A percentile compares a stretch with the other conserved stretches of the same genome.
phyloP scores from a whole-genome alignment of 2,329 filamentous ascomycete species.

The Aspergillus flavus region DNA sequence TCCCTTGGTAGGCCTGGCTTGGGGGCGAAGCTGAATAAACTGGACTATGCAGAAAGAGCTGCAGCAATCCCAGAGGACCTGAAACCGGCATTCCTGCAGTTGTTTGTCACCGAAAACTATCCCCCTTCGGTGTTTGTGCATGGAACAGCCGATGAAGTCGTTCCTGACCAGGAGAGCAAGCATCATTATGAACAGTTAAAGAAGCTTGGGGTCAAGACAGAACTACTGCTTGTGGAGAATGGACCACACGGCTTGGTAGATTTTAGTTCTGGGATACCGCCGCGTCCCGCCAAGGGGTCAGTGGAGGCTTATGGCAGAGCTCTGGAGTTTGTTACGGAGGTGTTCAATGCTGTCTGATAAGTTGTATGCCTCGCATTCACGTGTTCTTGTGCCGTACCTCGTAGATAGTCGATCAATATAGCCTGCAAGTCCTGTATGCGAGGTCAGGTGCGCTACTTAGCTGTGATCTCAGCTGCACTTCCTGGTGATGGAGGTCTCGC shows the following conservation, averaged over 20 bases:
- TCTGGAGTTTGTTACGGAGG: conserved; percentile 20
- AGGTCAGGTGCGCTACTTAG: too few species aligned
- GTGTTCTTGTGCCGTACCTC: not conserved
- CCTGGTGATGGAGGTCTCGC: not conserved
- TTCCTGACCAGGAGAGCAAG: conserved; percentile 20
- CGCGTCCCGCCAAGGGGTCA: conserved; percentile 1
- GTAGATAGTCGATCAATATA: not conserved
- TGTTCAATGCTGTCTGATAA: not conserved
- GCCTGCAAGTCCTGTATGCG: too few species aligned
- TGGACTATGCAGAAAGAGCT: conserved; percentile 15
- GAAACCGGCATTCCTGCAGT: conserved; percentile 19
- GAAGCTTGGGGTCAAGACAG: conserved; percentile 16
- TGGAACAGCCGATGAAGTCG: conserved; percentile 26
- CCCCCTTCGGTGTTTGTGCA: conserved; percentile 26
- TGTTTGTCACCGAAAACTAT: conserved; percentile 18
- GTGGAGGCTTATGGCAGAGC: conserved; percentile 21
- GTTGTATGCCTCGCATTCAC: not conserved
- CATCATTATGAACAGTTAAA: conserved; percentile 21
- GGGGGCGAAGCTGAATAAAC: conserved; percentile 11
- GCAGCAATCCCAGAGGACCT: conserved; percentile 16
- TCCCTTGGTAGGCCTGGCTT: conserved; percentile 18
- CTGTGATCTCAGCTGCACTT: too few species aligned
- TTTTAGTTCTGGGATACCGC: conserved; percentile 8
- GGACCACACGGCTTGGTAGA: conserved; percentile 21
- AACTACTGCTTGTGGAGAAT: conserved; percentile 19